These are phyloP conservation scores for Candida argentea DNA, from an alignment of 805 yeast genomes.

Conservation along the genomic window DNA sequence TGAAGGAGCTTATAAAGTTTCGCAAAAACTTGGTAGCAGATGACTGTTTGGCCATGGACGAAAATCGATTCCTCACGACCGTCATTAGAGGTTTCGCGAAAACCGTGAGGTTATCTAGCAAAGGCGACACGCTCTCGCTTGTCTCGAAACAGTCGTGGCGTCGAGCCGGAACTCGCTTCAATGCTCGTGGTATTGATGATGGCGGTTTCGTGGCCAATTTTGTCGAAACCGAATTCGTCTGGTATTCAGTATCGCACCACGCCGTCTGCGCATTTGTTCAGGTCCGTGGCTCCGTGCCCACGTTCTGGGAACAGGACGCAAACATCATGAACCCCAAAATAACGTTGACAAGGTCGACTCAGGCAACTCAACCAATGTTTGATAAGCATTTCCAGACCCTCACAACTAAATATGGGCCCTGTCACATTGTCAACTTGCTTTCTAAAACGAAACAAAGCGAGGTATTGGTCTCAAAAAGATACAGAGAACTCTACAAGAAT, in stretches of 20 bases:
- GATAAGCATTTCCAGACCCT: slow-evolving; percentile 68
- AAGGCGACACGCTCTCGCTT: slow-evolving; percentile 51
- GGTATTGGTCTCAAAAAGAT: slow-evolving; percentile 57
- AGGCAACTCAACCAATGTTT: slow-evolving; percentile 88
- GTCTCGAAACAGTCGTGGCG: slow-evolving; percentile 95
- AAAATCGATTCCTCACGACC: slow-evolving; percentile 75
- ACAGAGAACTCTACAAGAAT: slow-evolving; percentile 42
- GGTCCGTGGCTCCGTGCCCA: slow-evolving; percentile 92
- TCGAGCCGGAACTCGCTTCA: slow-evolving; percentile 94
- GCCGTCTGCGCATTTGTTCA: slow-evolving; percentile 70
- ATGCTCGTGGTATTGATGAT: slow-evolving; percentile 87
- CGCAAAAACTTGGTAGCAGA: slow-evolving; percentile 57
- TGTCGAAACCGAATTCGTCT: slow-evolving; percentile 63
- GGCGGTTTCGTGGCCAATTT: slow-evolving; percentile 48
- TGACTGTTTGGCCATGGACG: slow-evolving; percentile 54
- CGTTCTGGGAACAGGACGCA: slow-evolving; percentile 97
- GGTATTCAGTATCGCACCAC: slow-evolving; percentile 35
- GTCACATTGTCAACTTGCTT: slow-evolving; percentile 80
- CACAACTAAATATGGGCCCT: slow-evolving; percentile 70
- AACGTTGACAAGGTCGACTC: slow-evolving; percentile 75
- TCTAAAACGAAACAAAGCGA: slow-evolving; percentile 71
- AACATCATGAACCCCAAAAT: slow-evolving; percentile 87
- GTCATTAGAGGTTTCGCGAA: slow-evolving; percentile 94
- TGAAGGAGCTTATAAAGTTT: slow-evolving; percentile 70
- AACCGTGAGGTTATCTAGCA: slow-evolving; percentile 39